phyloP scores from a whole-genome alignment of 1,139 yeast genomes.

The Schwanniomyces etchellsii region DNA sequence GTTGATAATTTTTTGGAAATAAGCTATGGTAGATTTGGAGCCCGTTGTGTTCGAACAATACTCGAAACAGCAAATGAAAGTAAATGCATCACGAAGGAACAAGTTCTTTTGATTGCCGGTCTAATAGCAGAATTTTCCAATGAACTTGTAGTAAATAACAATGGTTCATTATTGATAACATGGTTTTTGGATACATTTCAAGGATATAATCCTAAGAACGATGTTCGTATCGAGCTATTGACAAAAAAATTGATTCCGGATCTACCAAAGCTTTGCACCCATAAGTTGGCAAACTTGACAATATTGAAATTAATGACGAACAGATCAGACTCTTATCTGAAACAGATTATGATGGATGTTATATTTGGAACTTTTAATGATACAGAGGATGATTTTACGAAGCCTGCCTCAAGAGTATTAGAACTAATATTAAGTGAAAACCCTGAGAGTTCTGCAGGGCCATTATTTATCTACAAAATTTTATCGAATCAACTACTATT shows the following conservation, averaged over 20 bases:
- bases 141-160: constrained; percentile 74
- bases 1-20: constrained; percentile 75
- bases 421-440: constrained; percentile 51
- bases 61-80: constrained; percentile 60
- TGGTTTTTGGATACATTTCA: constrained; percentile 92
- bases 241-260: constrained; percentile 54
- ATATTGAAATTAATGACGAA: constrained; percentile 72
- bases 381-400: constrained; percentile 15
- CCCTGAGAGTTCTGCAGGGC: constrained; percentile 59
- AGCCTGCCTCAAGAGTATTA: constrained; percentile 23
- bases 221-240: constrained; percentile 28
- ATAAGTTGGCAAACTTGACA: constrained; percentile 81
- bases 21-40: constrained; percentile 88
- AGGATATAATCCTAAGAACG: constrained; percentile 44
- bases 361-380: constrained; percentile 53
- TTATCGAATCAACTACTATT: constrained; percentile 58
- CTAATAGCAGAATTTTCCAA: constrained; percentile 76
- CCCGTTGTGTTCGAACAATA: constrained; percentile 91
- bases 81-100: constrained; percentile 50
- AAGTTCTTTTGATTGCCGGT: constrained; percentile 70
- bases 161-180: constrained; percentile 84
- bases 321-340: constrained; percentile 59
- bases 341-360: constrained; percentile 55
- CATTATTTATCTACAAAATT: constrained; percentile 77
- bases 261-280: constrained; percentile 65